Evolutionary conservation across 2,329 filamentous ascomycete genomes (phyloP).

Genomic region (Myotisia sp.): DNA sequence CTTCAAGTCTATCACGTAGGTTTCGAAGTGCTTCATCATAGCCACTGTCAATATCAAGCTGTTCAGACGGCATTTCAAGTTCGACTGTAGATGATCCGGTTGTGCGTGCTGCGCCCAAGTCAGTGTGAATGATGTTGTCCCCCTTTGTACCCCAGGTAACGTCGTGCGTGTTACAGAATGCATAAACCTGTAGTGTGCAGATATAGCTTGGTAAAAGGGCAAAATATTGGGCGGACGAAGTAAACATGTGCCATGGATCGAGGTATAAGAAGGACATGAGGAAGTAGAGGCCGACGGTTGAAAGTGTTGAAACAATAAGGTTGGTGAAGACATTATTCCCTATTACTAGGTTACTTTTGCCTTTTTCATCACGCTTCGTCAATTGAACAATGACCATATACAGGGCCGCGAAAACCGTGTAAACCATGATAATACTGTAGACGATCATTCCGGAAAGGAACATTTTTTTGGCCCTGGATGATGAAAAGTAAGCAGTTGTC

Average conservation of each 20-base stretch:
- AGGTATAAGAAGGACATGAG: constrained; percentile 92
- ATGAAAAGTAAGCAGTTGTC: background rate
- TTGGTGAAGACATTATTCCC: constrained; percentile 91
- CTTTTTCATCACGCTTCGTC: constrained; percentile 30
- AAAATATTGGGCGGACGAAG: constrained; percentile 81
- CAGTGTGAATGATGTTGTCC: constrained; percentile 86
- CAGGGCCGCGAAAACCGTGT: constrained; percentile 77
- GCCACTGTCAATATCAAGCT: constrained; percentile 93
- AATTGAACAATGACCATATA: constrained; percentile 84
- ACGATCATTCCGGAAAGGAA: constrained; percentile 78
- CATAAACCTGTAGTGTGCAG: constrained; percentile 93
- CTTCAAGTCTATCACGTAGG: constrained; percentile 81
- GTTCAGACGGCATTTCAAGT: constrained; percentile 93
- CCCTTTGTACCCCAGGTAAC: constrained; percentile 98
- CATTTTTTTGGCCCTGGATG: constrained; percentile 56
- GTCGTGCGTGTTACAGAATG: constrained; percentile 98
- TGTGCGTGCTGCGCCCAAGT: constrained; percentile 72
- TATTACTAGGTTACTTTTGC: constrained; percentile 43
- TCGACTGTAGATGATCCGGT: constrained; percentile 69
- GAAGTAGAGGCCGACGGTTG: constrained; percentile 88
- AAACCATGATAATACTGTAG: constrained; percentile 90
- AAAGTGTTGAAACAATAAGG: constrained; percentile 75
- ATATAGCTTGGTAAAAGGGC: constrained; percentile 84
- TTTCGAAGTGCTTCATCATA: constrained; percentile 96
- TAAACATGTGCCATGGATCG: constrained; percentile 99